phyloP scores from a whole-genome alignment of 2,329 filamentous ascomycete species.

The Alternaria triticimaculans region DNA sequence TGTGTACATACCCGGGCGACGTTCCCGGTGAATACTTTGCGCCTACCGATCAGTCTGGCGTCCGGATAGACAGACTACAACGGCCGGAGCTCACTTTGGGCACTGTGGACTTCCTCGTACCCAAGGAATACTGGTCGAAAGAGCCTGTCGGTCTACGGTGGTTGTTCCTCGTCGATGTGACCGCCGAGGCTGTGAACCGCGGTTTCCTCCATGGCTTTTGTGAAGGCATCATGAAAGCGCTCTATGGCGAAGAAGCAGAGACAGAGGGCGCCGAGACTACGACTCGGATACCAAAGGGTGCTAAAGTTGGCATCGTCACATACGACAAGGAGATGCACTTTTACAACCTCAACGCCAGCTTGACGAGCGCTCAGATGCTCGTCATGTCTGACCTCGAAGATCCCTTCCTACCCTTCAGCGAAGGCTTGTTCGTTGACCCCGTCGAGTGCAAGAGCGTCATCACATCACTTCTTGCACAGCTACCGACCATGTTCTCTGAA shows the following conservation, averaged over 20 bases:
- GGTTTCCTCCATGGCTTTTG: constrained; percentile 91
- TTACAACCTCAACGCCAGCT: constrained; percentile 83
- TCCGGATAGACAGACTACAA: constrained; percentile 85
- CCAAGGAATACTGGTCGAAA: constrained; percentile 98
- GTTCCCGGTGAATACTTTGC: constrained; percentile 92
- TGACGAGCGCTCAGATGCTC: constrained; percentile 95
- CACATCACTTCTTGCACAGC: constrained; percentile 78
- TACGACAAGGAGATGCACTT: constrained; percentile 98
- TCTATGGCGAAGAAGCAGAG: constrained; percentile 71
- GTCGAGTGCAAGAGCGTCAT: constrained; percentile 88
- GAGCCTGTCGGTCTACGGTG: constrained; percentile 86
- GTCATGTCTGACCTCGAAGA: constrained; percentile 98
- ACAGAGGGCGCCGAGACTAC: constrained; percentile 59
- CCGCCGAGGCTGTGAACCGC: constrained; percentile 87
- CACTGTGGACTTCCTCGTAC: constrained; percentile 94
- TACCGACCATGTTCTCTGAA: constrained; percentile 85
- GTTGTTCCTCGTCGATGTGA: constrained; percentile 93
- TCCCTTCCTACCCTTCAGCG: constrained; percentile 89
- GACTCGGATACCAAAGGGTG: constrained; percentile 72
- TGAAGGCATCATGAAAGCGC: constrained; percentile 80
- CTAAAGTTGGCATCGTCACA: constrained; percentile 92
- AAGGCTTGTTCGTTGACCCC: constrained; percentile 93
- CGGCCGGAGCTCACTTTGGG: constrained; percentile 88
- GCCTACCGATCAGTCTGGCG: constrained; percentile 84
- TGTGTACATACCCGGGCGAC: constrained; percentile 97